These are phyloP conservation scores for Candida ficus DNA, from an alignment of 805 yeast species.

Conservation along the genomic window DNA sequence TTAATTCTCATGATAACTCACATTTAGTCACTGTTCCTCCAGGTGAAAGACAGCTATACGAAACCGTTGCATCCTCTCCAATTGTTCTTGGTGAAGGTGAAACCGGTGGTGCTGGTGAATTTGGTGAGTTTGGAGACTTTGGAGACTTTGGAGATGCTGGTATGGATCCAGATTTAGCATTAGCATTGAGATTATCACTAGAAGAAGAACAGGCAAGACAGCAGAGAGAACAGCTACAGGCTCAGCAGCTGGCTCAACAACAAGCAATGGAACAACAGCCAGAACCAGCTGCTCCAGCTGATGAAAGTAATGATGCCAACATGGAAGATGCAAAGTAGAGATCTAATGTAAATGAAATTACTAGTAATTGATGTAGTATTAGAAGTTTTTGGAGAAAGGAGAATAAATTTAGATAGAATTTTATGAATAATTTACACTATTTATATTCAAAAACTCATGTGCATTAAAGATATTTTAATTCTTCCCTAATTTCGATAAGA, in stretches of 20 bases:
- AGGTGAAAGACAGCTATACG: conserved; percentile 80
- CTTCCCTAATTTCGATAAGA: too few species aligned
- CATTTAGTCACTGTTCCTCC: conserved; percentile 86
- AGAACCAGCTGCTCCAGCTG: too few species aligned
- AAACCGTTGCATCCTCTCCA: conserved; percentile 71
- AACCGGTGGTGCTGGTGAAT: conserved; percentile 39
- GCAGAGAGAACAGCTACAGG: conserved; percentile 47
- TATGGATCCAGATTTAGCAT: conserved; percentile 94
- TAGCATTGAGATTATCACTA: conserved; percentile 88
- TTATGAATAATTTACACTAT: too few species aligned
- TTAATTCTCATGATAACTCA: conserved; percentile 67
- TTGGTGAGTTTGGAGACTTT: conserved; percentile 42
- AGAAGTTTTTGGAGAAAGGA: too few species aligned
- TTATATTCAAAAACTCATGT: too few species aligned
- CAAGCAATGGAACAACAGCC: too few species aligned
- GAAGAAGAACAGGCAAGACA: conserved; percentile 95
- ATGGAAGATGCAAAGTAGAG: too few species aligned
- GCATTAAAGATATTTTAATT: too few species aligned
- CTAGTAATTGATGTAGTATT: too few species aligned
- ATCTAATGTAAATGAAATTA: too few species aligned
- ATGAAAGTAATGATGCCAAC: too few species aligned
- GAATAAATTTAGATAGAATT: too few species aligned
- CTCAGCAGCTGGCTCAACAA: conserved; percentile 3
- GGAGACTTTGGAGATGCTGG: conserved; percentile 77
- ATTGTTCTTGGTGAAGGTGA: conserved; percentile 59